Evolutionary conservation across 441 rosid species (phyloP).

Genomic region (Gossypium davidsonii): DNA sequence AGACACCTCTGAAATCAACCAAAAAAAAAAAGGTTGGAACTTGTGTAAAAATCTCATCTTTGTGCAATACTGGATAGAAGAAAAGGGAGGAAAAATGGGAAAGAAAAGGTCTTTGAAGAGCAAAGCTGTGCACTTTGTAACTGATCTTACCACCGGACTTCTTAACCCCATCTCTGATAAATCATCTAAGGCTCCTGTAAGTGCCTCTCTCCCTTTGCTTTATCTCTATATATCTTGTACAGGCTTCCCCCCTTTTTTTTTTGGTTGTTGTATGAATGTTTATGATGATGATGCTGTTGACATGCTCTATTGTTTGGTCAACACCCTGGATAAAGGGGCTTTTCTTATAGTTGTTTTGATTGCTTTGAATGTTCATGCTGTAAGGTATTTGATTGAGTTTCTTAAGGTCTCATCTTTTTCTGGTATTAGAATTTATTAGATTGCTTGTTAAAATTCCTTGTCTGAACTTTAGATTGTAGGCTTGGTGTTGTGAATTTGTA

Average conservation of each 20-base stretch:
- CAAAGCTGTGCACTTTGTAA: conserved; percentile 85
- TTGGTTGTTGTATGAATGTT: background rate
- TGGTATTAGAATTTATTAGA: background rate
- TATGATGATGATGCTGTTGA: conserved; percentile 5
- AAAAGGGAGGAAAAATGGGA: conserved; percentile 42
- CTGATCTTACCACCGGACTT: conserved; percentile 88
- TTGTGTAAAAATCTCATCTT: background rate
- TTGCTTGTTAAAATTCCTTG: background rate
- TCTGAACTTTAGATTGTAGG: background rate
- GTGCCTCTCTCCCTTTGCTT: conserved; percentile 7
- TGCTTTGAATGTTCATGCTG: background rate
- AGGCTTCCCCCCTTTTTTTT: background rate
- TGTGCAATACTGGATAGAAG: background rate
- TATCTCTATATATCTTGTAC: background rate
- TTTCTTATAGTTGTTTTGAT: background rate
- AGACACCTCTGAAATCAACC: background rate
- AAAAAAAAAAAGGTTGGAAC: background rate
- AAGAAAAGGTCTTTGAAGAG: conserved; percentile 72
- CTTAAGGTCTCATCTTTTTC: background rate
- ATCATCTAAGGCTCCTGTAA: conserved; percentile 45
- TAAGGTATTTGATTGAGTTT: background rate
- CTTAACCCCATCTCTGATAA: conserved; percentile 93
- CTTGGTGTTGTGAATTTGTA: background rate
- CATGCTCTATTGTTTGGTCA: background rate
- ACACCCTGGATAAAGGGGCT: background rate